A percentile compares a stretch with the other conserved stretches of the same genome.
These are phyloP conservation scores for Jamesozyma jinghongensis DNA, from an alignment of 805 yeast genomes.

Conservation along the genomic window DNA sequence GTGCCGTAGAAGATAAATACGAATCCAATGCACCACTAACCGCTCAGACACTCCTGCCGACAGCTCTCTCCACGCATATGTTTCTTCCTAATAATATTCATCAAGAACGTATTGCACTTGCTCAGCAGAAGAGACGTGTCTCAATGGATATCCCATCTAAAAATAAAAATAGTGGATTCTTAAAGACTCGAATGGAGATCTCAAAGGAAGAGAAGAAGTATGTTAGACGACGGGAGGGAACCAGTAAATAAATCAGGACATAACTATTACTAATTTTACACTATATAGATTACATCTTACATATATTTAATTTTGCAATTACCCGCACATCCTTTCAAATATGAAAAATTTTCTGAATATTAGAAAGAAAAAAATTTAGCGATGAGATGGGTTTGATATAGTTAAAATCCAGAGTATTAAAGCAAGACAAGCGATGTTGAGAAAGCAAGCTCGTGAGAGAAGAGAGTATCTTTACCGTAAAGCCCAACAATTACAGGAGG, in stretches of 20 bases:
- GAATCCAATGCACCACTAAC: constrained; percentile 54
- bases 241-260: not conserved
- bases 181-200: constrained; percentile 29
- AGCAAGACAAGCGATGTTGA: constrained; percentile 38
- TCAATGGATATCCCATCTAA: constrained; percentile 30
- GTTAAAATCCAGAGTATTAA: not conserved
- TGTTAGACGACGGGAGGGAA: not conserved
- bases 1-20: constrained; percentile 8
- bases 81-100: constrained; percentile 40
- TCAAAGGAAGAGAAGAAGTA: constrained; percentile 11
- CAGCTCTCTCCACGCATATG: constrained; percentile 54
- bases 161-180: constrained; percentile 16
- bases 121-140: constrained; percentile 12
- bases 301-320: not conserved
- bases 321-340: no score
- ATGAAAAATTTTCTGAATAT: no score
- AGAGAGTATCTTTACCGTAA: constrained; percentile 86
- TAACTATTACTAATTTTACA: no score
- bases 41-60: constrained; percentile 48
- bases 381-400: not conserved
- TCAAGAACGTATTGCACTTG: constrained; percentile 21
- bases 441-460: constrained; percentile 94
- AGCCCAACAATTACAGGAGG: constrained; percentile 84
- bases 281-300: no score
- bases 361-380: not conserved